These are phyloP conservation scores for Leccinum variicolor DNA, from an alignment of 768 basidiomycete genomes.

Conservation along the genomic window DNA sequence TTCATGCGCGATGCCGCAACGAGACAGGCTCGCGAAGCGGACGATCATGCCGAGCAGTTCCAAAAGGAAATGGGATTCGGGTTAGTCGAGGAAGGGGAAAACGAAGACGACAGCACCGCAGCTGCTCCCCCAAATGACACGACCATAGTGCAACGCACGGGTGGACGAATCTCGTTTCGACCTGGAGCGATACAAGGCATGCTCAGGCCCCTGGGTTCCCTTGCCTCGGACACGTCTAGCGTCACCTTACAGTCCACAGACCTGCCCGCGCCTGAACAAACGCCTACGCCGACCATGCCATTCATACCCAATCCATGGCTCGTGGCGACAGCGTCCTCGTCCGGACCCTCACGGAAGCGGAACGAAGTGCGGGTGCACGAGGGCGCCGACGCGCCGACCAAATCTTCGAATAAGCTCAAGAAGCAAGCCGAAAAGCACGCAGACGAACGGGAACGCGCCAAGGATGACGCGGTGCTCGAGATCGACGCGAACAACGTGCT, in stretches of 20 bases:
- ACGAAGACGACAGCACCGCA: slow-evolving; percentile 23
- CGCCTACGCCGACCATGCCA: slow-evolving; percentile 12
- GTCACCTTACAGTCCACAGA: slow-evolving; percentile 49
- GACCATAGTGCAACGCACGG: slow-evolving; percentile 50
- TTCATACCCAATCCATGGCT: slow-evolving; percentile 80
- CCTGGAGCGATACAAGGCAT: slow-evolving; percentile 40
- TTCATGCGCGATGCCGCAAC: slow-evolving; percentile 95
- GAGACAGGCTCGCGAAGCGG: slow-evolving; percentile 52
- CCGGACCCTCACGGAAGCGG: slow-evolving; percentile 59
- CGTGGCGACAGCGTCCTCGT: slow-evolving; percentile 29
- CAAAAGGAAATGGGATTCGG: slow-evolving; percentile 59
- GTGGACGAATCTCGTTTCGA: slow-evolving; percentile 62
- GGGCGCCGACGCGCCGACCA: slow-evolving; percentile 53
- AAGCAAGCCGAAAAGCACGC: slow-evolving; percentile 57
- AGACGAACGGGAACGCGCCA: slow-evolving; percentile 55
- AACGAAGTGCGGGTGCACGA: slow-evolving; percentile 75
- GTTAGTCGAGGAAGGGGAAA: slow-evolving; percentile 32
- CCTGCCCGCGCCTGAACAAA: slow-evolving; percentile 24
- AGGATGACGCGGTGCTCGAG: slow-evolving; percentile 78
- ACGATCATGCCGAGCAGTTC: slow-evolving; percentile 70
- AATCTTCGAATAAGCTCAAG: slow-evolving; percentile 72
- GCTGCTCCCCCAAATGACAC: slow-evolving; percentile 31
- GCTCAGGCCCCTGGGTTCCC: background rate
- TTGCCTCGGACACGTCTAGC: background rate
- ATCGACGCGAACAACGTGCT: slow-evolving; percentile 44